phyloP scores from a whole-genome alignment of 306 rosid species.

The Malus orientalis region DNA sequence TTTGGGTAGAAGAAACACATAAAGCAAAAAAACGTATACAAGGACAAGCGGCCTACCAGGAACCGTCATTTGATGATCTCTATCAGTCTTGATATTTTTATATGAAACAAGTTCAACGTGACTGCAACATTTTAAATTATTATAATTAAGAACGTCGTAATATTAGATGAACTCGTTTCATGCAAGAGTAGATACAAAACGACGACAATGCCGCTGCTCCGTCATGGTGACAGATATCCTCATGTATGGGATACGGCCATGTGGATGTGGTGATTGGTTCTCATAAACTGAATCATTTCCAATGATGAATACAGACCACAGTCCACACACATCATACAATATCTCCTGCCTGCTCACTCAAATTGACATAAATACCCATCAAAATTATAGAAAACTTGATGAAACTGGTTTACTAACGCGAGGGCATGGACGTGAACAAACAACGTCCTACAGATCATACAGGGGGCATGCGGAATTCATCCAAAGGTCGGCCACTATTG shows the following conservation, averaged over 20 bases:
- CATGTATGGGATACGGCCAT: not conserved
- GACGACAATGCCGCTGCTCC: constrained; percentile 4
- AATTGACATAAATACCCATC: constrained; percentile 3
- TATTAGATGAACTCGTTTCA: too few species aligned
- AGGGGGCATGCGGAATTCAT: not conserved
- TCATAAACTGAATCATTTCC: constrained; percentile 13
- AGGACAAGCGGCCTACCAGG: too few species aligned
- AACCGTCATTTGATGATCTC: too few species aligned
- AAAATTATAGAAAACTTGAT: not conserved
- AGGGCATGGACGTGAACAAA: not conserved
- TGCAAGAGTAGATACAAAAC: not conserved
- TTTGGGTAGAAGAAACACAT: not conserved
- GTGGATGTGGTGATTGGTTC: not conserved
- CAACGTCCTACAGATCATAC: not conserved
- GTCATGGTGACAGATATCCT: not conserved
- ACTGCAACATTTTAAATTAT: too few species aligned
- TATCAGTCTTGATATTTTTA: too few species aligned
- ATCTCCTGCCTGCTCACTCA: not conserved
- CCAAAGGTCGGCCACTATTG: not conserved
- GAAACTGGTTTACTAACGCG: too few species aligned
- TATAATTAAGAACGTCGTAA: too few species aligned
- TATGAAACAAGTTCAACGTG: too few species aligned
- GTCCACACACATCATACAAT: not conserved
- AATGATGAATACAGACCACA: constrained; percentile 25
- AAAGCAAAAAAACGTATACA: not conserved